Evolutionary conservation across 306 rosid species (phyloP), one percentile per base, ranked within the genome.

Genomic region (Corylus americana): DNA sequence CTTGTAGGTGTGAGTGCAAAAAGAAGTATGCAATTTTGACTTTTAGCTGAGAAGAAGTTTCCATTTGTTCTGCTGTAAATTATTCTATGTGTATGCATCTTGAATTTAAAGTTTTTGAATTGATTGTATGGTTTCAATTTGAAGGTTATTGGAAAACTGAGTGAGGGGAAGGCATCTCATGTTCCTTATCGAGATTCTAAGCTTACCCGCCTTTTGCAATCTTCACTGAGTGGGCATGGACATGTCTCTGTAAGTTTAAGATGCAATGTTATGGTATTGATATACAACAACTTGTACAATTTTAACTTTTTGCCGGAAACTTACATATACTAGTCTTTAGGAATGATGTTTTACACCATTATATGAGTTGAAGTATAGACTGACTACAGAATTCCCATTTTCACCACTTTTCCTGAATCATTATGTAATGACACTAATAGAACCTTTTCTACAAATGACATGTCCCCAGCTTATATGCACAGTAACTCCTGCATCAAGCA

Each of bases 121-220:
- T 82, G 57, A 71, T 69, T 76, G 67, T 87, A 62, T 88, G 77
- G 77, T 86, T 91, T 83, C 59, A 75, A 83, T 87, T 66, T 86
- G 91, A 89, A 96, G 99, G 99, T 96, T 78, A 96, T 96, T 44
- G 98, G 99, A 78, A 96, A 96, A 74, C 74, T 93, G 83, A 96
- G 99, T 69, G 99, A 96, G 88, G 99, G 99, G 63, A 96, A 96
- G 88, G 97, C 99, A 79, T 93, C 96, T 70, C 99, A 96, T 88
- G 97, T 96, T 82, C 99, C 99, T 16, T 93, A 89, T 83, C 90
- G 99, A 88, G 99, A 96, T 90, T 96, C 99, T 57, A 96, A 96
- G 91, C 98, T 96, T 79, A 96, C 99, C 66, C 99, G 98, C 66
- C 98, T 96, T 75, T 76, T 96, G 76, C 99, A 96, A 77, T 96